These are phyloP conservation scores for Diacronema lutheri DNA, from an alignment of 78 protist genomes.

Conservation along the genomic window DNA sequence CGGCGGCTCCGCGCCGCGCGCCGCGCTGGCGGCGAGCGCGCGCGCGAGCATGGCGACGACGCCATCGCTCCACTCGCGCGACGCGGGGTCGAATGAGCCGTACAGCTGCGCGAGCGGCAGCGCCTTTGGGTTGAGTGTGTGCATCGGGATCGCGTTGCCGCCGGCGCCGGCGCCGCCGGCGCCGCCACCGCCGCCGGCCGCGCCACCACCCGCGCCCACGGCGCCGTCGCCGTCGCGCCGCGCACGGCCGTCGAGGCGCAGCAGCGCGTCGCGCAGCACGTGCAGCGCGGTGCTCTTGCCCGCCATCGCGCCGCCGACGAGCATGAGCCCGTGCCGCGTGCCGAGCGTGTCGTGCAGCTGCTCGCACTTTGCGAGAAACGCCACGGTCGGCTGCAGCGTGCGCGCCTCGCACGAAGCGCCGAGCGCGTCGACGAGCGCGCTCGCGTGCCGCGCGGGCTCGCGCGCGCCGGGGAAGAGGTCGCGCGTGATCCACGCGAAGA, in stretches of 20 bases:
- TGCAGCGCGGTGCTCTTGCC: conserved; percentile 55
- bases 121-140: conserved; percentile 80
- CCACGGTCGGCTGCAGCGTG: conserved; percentile 24
- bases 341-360: conserved; percentile 57
- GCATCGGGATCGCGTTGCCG: conserved; percentile 37
- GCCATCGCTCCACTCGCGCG: conserved; percentile 86
- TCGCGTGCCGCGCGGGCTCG: not conserved
- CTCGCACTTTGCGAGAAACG: conserved; percentile 48
- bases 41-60: conserved; percentile 77
- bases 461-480: conserved; percentile 77
- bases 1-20: too few species aligned
- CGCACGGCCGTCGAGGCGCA: not conserved
- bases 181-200: too few species aligned
- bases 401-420: not conserved
- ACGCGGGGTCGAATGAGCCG: conserved; percentile 63
- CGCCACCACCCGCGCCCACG: too few species aligned
- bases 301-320: conserved; percentile 67
- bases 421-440: conserved; percentile 2
- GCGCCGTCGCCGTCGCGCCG: too few species aligned
- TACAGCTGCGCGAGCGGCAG: conserved; percentile 78
- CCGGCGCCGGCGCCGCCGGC: not conserved
- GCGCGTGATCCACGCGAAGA: conserved; percentile 69
- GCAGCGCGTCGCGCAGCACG: conserved; percentile 14
- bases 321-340: conserved; percentile 77
- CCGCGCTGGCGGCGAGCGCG: too few species aligned